phyloP scores from a whole-genome alignment of 257 asterid genomes.

The Plantago ovata region DNA sequence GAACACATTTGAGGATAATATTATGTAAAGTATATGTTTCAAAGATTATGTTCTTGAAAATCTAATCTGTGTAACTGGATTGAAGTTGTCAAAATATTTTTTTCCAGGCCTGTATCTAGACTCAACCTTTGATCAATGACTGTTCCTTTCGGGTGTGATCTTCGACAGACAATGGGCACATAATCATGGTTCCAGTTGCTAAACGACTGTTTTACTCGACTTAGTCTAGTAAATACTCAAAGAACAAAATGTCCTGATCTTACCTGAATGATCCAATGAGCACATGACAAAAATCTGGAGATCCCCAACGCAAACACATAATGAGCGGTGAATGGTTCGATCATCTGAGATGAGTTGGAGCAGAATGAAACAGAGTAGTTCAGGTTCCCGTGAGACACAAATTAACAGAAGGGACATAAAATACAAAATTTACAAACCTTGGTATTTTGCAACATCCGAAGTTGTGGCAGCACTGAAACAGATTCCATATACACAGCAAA shows the following conservation, averaged over 20 bases:
- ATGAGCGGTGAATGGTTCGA: slow-evolving; percentile 90
- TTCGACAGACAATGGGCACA: no score
- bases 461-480: slow-evolving; percentile 81
- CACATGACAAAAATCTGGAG: slow-evolving; percentile 78
- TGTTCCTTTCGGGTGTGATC: no score
- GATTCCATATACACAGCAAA: slow-evolving; percentile 81
- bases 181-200: neutral
- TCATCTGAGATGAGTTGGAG: slow-evolving; percentile 42
- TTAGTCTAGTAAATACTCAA: neutral
- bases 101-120: no score
- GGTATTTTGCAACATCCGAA: slow-evolving; percentile 83
- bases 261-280: slow-evolving; percentile 96
- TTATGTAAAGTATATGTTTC: no score
- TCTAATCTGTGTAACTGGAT: no score
- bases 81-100: no score
- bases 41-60: no score
- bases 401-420: neutral
- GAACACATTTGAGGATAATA: no score
- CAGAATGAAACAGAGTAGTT: neutral
- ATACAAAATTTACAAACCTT: slow-evolving; percentile 44
- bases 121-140: no score
- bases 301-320: slow-evolving; percentile 89
- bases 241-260: neutral
- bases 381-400: neutral
- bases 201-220: neutral